Conservation (phyloP, 2,329 filamentous ascomycete genomes). For the Colletotrichum salicis region DNA sequence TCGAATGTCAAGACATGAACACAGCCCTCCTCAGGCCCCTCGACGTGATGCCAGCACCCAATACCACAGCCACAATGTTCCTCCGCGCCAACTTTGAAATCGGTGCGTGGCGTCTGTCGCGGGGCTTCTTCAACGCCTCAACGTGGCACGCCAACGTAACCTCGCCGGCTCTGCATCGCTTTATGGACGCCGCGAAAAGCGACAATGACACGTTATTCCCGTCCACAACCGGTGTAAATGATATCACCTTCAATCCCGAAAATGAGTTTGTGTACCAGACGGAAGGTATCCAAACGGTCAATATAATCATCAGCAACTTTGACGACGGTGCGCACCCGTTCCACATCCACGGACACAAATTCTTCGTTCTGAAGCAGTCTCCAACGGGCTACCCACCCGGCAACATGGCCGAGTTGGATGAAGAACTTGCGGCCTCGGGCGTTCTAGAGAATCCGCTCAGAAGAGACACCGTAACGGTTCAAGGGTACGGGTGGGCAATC, state of each 20-base stretch:
- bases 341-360: constrained; percentile 70
- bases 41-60: constrained; percentile 47
- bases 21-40: constrained; percentile 56
- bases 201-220: neutral
- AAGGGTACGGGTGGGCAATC: constrained; percentile 65
- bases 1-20: constrained; percentile 65
- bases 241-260: constrained; percentile 41
- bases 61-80: constrained; percentile 53
- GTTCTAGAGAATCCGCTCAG: constrained; percentile 46
- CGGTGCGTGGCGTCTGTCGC: constrained; percentile 61
- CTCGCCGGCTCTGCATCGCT: constrained; percentile 48
- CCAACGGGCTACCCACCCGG: constrained; percentile 48
- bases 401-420: constrained; percentile 37
- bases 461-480: constrained; percentile 59
- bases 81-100: constrained; percentile 67
- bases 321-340: constrained; percentile 50
- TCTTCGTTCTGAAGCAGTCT: constrained; percentile 57
- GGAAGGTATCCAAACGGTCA: constrained; percentile 31
- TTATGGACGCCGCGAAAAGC: constrained; percentile 40
- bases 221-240: constrained; percentile 42
- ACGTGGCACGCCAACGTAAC: constrained; percentile 56
- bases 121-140: constrained; percentile 65
- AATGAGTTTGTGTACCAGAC: constrained; percentile 36
- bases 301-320: constrained; percentile 46
- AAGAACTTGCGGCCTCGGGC: constrained; percentile 36